Evolutionary conservation across 768 basidiomycete species (phyloP), one percentile per base, ranked within the genome.

Genomic region (Termitomyces heimii): DNA sequence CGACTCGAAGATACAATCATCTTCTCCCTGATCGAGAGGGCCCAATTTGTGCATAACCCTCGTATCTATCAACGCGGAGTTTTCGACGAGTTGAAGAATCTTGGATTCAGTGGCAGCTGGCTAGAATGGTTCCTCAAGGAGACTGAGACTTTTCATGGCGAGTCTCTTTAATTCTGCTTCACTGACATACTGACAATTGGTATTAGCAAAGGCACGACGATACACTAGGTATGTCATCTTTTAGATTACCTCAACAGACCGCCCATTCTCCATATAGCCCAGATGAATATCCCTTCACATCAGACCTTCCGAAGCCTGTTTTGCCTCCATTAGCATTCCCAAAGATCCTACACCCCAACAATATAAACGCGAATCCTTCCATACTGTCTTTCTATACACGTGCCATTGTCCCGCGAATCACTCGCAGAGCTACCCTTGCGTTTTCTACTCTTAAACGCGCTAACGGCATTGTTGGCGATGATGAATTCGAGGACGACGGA

Each of bases 1-100:
- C 83, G 97, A 28, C 83, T 99, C 24, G 97, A 99, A 69, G 97
- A 99, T 65, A 99, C 96, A 22, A 98, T 99, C 76, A 98, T 98
- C 71, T 99, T 99, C 71, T 86, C 83, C 50, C 81, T 98, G 56
- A 99, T 99, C 66, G 97, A 99, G 70, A 84, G 97, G 18, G 96
- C 95, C 0, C 96, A 98, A 69, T 99, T 98, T 67, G 93, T 93
- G 0, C 88, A 92, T 68, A 98, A 98, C 67, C 85, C 89, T 22
- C 82, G 80, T 59, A 95, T 97, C 57, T 99, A 99, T 74, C 77
- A 85, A 53, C 80, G 79, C 16, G 89, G 86, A 24, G 86, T 81
- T 1, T 92, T 98, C 73, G 71, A 84, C 35, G 91, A 95, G 71
- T 79, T 97, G 42, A 78, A 77, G 40, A 80, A 85, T 40, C 70